Conservation (phyloP, 768 basidiomycete species). For the Lentinus tigrinus region DNA sequence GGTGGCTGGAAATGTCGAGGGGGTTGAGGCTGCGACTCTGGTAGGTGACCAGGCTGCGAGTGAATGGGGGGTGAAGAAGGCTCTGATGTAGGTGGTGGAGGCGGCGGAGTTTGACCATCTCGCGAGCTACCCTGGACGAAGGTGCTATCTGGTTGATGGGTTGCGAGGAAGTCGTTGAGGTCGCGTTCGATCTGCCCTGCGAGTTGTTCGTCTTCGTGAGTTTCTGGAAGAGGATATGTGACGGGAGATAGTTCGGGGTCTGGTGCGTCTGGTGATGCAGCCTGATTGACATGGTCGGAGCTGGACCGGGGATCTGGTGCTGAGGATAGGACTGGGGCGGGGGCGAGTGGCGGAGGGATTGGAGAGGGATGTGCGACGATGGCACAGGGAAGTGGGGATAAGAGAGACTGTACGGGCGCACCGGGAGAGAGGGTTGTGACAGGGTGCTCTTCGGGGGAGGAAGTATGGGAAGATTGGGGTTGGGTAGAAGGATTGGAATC, state of each 20-base stretch:
- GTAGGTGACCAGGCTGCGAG: not conserved
- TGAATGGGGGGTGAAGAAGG: not conserved
- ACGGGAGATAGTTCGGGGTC: not conserved
- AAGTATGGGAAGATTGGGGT: not conserved
- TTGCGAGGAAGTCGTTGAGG: slow-evolving; percentile 20
- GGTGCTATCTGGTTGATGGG: slow-evolving; percentile 3
- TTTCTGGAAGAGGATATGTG: not conserved
- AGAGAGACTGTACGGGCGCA: not conserved
- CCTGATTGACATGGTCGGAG: not conserved
- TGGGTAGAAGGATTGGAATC: slow-evolving; percentile 9
- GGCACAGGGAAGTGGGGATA: not conserved
- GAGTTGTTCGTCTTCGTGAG: not conserved
- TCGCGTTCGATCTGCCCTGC: slow-evolving; percentile 17
- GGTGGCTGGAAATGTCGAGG: slow-evolving; percentile 58
- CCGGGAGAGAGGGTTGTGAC: not conserved
- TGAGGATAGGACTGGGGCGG: not conserved
- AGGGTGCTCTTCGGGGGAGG: not conserved
- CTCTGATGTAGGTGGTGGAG: too few relatives aligned
- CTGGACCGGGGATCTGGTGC: not conserved
- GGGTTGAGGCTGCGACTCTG: slow-evolving; percentile 4
- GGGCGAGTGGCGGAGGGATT: not conserved
- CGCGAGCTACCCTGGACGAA: slow-evolving; percentile 15
- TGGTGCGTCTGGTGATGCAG: not conserved
- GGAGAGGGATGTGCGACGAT: not conserved
- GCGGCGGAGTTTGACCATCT: slow-evolving; percentile 2